Base-by-base conservation (phyloP, 2,329 filamentous ascomycete species). In the Botrytis medusae region DNA sequence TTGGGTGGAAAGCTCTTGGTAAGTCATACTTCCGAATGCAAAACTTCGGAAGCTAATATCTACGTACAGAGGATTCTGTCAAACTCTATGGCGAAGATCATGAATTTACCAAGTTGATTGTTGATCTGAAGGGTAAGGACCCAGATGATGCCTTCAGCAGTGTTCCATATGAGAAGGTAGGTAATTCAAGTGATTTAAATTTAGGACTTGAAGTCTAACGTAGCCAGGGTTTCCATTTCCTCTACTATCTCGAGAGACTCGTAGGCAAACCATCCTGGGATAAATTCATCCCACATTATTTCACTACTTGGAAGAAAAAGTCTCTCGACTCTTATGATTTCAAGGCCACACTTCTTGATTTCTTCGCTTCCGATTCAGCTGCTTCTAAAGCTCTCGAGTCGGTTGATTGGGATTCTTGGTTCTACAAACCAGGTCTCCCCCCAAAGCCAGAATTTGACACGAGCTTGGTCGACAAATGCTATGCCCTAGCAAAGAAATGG, bases 251-350 rank as follows among this genome's bases (percentile, higher is more conserved):
- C 22, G 96, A 99, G 79, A 92, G 91, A 64, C 85, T 97, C 1
- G 87, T 98, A 6, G 93, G 94, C 51, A 92, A 93, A 74, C 87
- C 91, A n/a, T 92, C 92, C 81, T 99, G 96, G 84, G 93, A 98
- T 86, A 92, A 90, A 78, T 99, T 98, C 83, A 98, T 98, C 80
- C 94, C 95, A 25, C 91, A 97, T 82, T 98, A 98, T 85, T 98
- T 98, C 82, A 90, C 87, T 44, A 93, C 88, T 57, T 98, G 92
- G 88, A 90, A 92, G 73, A 89, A 89, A 80, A 95, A 94, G 82
- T 97, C 94, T 2, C 87, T 99, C 12, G 94, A 98, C 83, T 97
- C 93, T 2, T 97, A 93, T 79, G 93, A 98, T 80, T 99, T 99
- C 88, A 97, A 95, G 82, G 86, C 91, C 68, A 97, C 93, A 0